phyloP scores from a whole-genome alignment of 1,139 yeast genomes.

The Nakaseomyces uthaithaninus region DNA sequence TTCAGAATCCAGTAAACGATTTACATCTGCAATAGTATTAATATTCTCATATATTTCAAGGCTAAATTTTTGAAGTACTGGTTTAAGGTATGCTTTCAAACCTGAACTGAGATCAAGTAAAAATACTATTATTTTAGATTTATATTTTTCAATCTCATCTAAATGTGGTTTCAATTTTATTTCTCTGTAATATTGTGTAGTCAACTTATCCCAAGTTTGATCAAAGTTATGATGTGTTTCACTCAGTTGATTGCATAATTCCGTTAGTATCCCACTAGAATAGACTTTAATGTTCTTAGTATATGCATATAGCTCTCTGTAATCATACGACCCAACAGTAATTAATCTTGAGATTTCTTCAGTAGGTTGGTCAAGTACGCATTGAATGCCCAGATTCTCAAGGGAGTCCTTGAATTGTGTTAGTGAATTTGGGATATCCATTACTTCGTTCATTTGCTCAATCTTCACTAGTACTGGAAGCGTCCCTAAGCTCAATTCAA shows the following conservation, averaged over 20 bases:
- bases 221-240: conserved; percentile 6
- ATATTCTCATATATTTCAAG: conserved; percentile 2
- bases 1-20: neutral
- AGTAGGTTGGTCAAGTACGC: neutral
- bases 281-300: neutral
- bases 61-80: neutral
- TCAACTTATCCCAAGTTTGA: neutral
- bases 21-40: conserved; percentile 13
- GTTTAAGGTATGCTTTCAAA: neutral
- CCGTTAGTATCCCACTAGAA: conserved; percentile 1
- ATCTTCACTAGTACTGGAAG: conserved; percentile 19
- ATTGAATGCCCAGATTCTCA: conserved; percentile 9
- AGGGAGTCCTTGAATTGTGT: conserved; percentile 6
- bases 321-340: neutral
- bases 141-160: neutral
- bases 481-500: conserved; percentile 21
- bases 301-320: conserved; percentile 2
- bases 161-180: neutral
- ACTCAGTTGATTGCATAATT: neutral
- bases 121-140: neutral
- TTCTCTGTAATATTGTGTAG: neutral
- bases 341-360: neutral
- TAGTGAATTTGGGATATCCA: conserved; percentile 5
- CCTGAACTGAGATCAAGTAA: neutral
- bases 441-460: conserved; percentile 10